Conservation (phyloP, 2,329 filamentous ascomycete species). For the Didymella lethalis region DNA sequence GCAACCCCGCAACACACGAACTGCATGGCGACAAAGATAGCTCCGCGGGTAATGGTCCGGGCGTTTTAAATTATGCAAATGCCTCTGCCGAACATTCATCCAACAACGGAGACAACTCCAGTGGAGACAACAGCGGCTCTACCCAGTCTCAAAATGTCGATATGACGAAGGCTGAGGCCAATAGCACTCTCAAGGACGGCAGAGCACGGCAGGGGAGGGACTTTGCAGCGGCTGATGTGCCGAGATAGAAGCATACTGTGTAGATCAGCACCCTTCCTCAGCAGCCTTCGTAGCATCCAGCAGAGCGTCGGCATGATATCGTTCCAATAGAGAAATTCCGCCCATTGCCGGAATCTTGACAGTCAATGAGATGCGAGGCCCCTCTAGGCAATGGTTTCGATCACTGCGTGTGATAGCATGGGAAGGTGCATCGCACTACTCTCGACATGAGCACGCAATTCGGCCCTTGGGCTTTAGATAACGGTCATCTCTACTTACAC, state of each 20-base stretch:
- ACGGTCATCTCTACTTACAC: not conserved
- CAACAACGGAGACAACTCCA: too few species aligned
- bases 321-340: too few species aligned
- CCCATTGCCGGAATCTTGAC: too few species aligned
- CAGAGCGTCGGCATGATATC: not conserved
- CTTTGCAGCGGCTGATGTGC: not conserved
- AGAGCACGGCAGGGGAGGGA: not conserved
- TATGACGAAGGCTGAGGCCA: not conserved
- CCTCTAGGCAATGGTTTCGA: not conserved
- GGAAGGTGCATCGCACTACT: not conserved
- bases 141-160: not conserved
- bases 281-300: not conserved
- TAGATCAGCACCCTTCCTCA: not conserved
- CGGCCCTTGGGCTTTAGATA: not conserved
- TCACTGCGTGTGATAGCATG: not conserved
- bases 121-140: not conserved
- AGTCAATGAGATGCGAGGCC: not conserved
- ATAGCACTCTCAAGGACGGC: not conserved
- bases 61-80: not conserved
- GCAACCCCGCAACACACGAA: constrained; percentile 2
- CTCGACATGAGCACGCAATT: not conserved
- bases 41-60: not conserved
- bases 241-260: not conserved
- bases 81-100: not conserved
- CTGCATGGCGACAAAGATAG: not conserved